A percentile compares a stretch with the other conserved stretches of the same genome.
Conservation (phyloP, 2,329 filamentous ascomycete genomes). For the Malbranchea zuffiana region DNA sequence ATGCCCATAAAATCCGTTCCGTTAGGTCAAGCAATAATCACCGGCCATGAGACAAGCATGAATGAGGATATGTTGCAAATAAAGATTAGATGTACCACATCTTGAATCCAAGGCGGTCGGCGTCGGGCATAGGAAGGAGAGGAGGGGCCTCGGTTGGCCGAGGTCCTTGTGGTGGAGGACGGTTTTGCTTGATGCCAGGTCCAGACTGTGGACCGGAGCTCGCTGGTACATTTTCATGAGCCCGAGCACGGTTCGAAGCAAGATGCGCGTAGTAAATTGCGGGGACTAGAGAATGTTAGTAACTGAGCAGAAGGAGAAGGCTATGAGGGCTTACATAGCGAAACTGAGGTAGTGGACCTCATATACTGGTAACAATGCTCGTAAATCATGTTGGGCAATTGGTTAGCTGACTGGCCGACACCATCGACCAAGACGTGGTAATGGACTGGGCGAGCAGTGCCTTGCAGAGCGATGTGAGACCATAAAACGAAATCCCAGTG, state of each 20-base stretch:
- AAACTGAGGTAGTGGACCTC: constrained; percentile 85
- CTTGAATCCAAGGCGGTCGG: constrained; percentile 23
- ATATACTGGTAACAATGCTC: constrained; percentile 91
- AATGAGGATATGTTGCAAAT: too few species aligned
- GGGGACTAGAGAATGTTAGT: constrained; percentile 39
- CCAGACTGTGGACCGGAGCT: constrained; percentile 33
- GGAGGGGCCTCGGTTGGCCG: constrained; percentile 22
- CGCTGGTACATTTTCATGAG: constrained; percentile 52
- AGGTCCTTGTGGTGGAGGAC: constrained; percentile 21
- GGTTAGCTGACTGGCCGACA: constrained; percentile 52
- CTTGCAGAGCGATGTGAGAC: constrained; percentile 73
- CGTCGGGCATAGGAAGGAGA: constrained; percentile 26
- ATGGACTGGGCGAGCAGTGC: constrained; percentile 82
- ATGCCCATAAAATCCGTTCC: too few species aligned
- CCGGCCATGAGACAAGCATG: too few species aligned
- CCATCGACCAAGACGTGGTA: constrained; percentile 87
- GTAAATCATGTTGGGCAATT: constrained; percentile 80
- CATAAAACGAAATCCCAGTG: constrained; percentile 79
- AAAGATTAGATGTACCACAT: constrained; percentile 35
- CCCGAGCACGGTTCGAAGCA: constrained; percentile 65
- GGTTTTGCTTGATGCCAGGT: constrained; percentile 25
- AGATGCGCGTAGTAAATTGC: constrained; percentile 95
- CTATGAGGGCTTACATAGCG: constrained; percentile 43
- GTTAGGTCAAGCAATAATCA: too few species aligned
- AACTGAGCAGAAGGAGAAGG: background rate